These are phyloP conservation scores for Dictyostelium brefeldianum DNA, from an alignment of 78 protist genomes.

Conservation along the genomic window DNA sequence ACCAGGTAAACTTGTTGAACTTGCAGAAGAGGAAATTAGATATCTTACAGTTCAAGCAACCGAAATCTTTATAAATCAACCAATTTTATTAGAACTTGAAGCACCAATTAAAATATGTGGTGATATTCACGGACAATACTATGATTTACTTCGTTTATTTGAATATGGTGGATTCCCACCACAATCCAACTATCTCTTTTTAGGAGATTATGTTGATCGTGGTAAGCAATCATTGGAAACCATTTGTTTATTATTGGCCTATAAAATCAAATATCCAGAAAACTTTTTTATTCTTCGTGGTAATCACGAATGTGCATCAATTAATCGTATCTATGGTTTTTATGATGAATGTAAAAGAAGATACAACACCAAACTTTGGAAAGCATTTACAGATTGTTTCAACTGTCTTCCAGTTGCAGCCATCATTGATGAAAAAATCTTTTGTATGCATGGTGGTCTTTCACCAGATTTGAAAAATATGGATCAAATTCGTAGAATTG, in stretches of 20 bases:
- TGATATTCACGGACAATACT: constrained; percentile 99
- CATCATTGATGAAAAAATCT: constrained; percentile 98
- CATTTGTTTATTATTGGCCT: constrained; percentile 99
- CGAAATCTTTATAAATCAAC: constrained; percentile 97
- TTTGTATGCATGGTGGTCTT: constrained; percentile 99
- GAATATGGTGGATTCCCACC: constrained; percentile 99
- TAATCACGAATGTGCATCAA: constrained; percentile 99
- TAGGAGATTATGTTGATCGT: constrained; percentile 99
- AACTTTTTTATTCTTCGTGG: constrained; percentile 99
- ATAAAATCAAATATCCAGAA: constrained; percentile 99
- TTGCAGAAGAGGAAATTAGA: constrained; percentile 91
- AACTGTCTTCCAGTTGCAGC: constrained; percentile 99
- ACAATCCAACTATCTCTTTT: constrained; percentile 99
- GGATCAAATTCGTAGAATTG: constrained; percentile 95
- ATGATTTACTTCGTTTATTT: constrained; percentile 98
- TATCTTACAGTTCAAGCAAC: constrained; percentile 89
- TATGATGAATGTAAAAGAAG: constrained; percentile 99
- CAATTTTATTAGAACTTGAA: constrained; percentile 97
- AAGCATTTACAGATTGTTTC: constrained; percentile 98
- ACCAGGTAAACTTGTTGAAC: constrained; percentile 95
- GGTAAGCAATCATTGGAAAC: constrained; percentile 99
- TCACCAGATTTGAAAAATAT: constrained; percentile 97
- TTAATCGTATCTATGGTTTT: constrained; percentile 99
- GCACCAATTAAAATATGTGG: constrained; percentile 99
- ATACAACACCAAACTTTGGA: constrained; percentile 98